Percentiles rank a stretch among this genome's conserved stretches.
Evolutionary conservation across 257 asterid species (phyloP).

Genomic region (Phtheirospermum japonicum): DNA sequence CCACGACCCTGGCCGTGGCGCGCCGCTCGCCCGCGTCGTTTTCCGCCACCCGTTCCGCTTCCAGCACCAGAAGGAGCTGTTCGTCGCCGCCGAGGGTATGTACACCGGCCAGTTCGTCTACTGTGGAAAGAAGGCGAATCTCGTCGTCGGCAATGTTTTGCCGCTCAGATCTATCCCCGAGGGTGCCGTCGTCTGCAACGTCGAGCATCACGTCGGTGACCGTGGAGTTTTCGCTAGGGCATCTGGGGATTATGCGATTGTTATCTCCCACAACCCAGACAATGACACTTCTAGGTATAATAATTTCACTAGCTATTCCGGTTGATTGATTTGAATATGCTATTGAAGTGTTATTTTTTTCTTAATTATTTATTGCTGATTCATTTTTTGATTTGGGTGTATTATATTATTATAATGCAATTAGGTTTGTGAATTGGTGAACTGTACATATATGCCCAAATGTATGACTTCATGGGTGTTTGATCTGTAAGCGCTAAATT

Average conservation of each 20-base stretch:
- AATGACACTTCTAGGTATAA: slow-evolving; percentile 52
- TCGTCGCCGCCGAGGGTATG: slow-evolving; percentile 59
- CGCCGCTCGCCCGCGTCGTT: slow-evolving; percentile 52
- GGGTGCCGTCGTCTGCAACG: slow-evolving; percentile 59
- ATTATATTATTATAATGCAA: not conserved
- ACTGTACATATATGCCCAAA: too few species aligned
- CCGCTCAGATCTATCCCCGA: slow-evolving; percentile 52
- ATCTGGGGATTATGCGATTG: slow-evolving; percentile 55
- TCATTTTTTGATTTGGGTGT: not conserved
- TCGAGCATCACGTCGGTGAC: slow-evolving; percentile 53
- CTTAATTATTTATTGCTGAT: not conserved
- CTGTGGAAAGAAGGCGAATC: slow-evolving; percentile 57
- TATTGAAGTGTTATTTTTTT: not conserved
- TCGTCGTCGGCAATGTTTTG: slow-evolving; percentile 48
- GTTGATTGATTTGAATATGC: not conserved
- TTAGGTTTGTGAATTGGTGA: not conserved
- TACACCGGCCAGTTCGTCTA: slow-evolving; percentile 54
- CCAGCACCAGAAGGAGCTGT: slow-evolving; percentile 64
- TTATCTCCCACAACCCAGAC: slow-evolving; percentile 50
- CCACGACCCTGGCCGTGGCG: slow-evolving; percentile 62
- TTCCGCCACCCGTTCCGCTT: slow-evolving; percentile 63
- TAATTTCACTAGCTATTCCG: not conserved
- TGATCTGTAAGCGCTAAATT: too few species aligned
- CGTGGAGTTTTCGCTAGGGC: slow-evolving; percentile 58
- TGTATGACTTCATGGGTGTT: too few species aligned